Conservation (phyloP, 257 asterid species). For the Nemophila menziesii region DNA sequence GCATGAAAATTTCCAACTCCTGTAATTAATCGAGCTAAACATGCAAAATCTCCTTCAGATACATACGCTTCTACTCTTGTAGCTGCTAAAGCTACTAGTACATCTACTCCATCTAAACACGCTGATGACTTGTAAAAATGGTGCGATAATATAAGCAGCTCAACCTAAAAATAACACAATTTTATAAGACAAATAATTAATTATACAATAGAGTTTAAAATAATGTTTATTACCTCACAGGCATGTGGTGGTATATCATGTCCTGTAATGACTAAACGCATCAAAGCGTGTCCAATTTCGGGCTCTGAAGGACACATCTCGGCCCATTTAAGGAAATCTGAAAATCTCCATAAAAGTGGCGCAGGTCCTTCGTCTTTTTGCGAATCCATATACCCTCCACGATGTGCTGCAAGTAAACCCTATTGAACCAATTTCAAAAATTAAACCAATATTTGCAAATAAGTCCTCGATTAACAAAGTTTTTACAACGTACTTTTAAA, state of each 20-base stretch:
- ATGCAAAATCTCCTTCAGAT: slow-evolving; percentile 87
- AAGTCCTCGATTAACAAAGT: no score
- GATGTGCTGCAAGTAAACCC: slow-evolving; percentile 99
- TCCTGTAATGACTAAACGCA: slow-evolving; percentile 94
- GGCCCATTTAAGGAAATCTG: slow-evolving; percentile 97
- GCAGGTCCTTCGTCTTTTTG: slow-evolving; percentile 99
- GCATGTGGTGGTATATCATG: slow-evolving; percentile 99
- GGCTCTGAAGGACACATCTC: slow-evolving; percentile 95
- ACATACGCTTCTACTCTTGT: slow-evolving; percentile 95
- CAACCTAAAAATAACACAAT: slow-evolving; percentile 48
- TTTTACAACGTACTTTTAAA: slow-evolving; percentile 45
- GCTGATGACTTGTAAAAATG: slow-evolving; percentile 95
- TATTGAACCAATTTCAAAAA: slow-evolving; percentile 3
- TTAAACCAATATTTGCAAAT: neutral
- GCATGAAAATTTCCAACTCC: slow-evolving; percentile 97
- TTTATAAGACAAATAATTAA: neutral
- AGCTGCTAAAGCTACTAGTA: slow-evolving; percentile 97
- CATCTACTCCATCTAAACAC: slow-evolving; percentile 98
- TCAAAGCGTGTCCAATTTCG: slow-evolving; percentile 91
- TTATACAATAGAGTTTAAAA: neutral
- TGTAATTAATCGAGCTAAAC: slow-evolving; percentile 93
- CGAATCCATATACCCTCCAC: slow-evolving; percentile 98
- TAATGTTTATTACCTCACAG: slow-evolving; percentile 72
- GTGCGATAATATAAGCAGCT: slow-evolving; percentile 93
- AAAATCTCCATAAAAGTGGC: slow-evolving; percentile 90